Conservation (phyloP, 2,329 filamentous ascomycete species). For the Achaetomium macrosporum region DNA sequence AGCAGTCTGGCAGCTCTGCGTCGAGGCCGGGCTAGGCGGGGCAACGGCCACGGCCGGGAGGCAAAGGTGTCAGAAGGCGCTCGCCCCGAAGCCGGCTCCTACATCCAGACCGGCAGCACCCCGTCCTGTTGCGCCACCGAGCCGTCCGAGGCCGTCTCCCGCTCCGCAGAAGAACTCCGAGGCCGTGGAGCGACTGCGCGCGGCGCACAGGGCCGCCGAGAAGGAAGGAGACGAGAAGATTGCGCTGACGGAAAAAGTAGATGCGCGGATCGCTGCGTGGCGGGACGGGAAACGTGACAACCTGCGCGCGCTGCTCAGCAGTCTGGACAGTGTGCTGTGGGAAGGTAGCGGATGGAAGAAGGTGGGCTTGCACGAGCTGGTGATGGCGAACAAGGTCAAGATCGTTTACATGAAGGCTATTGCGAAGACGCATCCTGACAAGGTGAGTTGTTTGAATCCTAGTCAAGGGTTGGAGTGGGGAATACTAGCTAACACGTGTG, state of each 20-base stretch:
- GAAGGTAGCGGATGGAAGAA: constrained; percentile 93
- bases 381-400: constrained; percentile 93
- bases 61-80: constrained; percentile 81
- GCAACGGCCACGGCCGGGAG: constrained; percentile 77
- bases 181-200: constrained; percentile 75
- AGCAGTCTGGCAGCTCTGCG: constrained; percentile 71
- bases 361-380: constrained; percentile 86
- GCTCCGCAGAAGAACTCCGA: constrained; percentile 52
- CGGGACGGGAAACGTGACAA: constrained; percentile 90
- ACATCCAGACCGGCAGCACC: constrained; percentile 37
- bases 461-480: neutral
- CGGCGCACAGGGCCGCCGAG: constrained; percentile 79
- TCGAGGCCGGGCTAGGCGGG: constrained; percentile 82
- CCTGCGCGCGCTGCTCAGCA: constrained; percentile 77
- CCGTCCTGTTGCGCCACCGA: constrained; percentile 41
- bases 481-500: constrained; percentile 7
- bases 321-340: constrained; percentile 86
- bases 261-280: constrained; percentile 74
- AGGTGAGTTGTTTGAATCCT: constrained; percentile 55
- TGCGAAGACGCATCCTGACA: constrained; percentile 96
- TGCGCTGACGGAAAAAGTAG: constrained; percentile 77
- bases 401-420: constrained; percentile 99
- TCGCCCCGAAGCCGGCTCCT: constrained; percentile 57
- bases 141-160: constrained; percentile 34
- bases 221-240: constrained; percentile 90